Conservation (phyloP, 2,329 filamentous ascomycete genomes). For the Laburnicola sp. region DNA sequence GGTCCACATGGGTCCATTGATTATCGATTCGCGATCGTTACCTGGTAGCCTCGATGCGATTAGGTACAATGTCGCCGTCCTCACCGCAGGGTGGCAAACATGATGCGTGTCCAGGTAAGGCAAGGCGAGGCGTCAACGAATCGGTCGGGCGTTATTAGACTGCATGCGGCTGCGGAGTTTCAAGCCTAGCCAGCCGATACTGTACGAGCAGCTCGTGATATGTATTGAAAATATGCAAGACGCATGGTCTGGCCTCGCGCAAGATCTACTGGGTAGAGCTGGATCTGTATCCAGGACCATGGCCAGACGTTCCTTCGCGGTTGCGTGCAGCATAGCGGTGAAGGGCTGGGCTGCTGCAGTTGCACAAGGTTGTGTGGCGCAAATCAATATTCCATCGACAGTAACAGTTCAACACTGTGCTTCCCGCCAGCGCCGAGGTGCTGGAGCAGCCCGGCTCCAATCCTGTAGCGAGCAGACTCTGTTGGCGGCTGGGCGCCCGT, state of each 20-base stretch:
- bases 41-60: too few species aligned
- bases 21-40: too few species aligned
- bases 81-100: conserved; percentile 6
- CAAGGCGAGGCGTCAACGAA: conserved; percentile 16
- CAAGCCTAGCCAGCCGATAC: conserved; percentile 28
- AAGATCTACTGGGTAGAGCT: conserved; percentile 1
- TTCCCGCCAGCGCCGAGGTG: conserved; percentile 5
- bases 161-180: conserved; percentile 9
- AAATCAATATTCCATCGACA: conserved; percentile 42
- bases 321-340: conserved; percentile 36
- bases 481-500: conserved; percentile 22
- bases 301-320: conserved; percentile 21
- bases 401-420: conserved; percentile 27
- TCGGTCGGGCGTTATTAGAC: conserved; percentile 2
- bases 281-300: conserved; percentile 20
- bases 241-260: not conserved
- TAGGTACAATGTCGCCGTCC: too few species aligned
- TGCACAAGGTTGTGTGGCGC: conserved; percentile 34
- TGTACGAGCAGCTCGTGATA: conserved; percentile 3
- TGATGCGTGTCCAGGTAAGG: not conserved
- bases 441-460: conserved; percentile 13
- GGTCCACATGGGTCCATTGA: too few species aligned
- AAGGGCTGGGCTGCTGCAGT: conserved; percentile 28
- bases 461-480: conserved; percentile 10
- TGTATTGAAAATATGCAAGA: conserved; percentile 24